Conservation (phyloP, 2,329 filamentous ascomycete genomes). For the Pestalotiopsis sp. region DNA sequence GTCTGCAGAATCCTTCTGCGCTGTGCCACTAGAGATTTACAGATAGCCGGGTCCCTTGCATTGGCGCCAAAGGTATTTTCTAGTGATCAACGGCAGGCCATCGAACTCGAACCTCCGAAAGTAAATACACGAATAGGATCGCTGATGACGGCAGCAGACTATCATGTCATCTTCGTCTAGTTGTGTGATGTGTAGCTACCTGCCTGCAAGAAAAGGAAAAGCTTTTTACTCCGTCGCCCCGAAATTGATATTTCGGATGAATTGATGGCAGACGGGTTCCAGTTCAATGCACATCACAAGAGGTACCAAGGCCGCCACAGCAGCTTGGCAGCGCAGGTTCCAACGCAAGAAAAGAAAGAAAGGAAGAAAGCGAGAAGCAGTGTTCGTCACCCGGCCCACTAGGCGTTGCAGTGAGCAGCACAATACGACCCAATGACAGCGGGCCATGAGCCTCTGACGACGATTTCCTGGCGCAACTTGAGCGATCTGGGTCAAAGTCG, state of each 20-base stretch:
- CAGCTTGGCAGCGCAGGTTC: background rate
- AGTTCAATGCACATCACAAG: background rate
- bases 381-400: background rate
- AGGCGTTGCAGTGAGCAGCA: background rate
- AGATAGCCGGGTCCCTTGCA: slow-evolving; percentile 11
- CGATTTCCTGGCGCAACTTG: background rate
- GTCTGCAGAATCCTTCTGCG: background rate
- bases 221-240: background rate
- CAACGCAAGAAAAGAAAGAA: background rate
- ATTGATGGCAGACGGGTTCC: background rate
- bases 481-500: background rate
- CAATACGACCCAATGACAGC: slow-evolving; percentile 5
- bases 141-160: background rate
- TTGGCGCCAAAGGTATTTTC: background rate
- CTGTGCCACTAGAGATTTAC: background rate
- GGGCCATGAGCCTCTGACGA: background rate
- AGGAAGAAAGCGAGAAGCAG: background rate
- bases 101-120: background rate
- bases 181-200: background rate
- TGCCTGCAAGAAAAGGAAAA: background rate
- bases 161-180: background rate
- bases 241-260: background rate
- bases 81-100: background rate
- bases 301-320: background rate
- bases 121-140: background rate